phyloP scores from a whole-genome alignment of 2,329 filamentous ascomycete genomes.

The Fragosphaeria purpurea region DNA sequence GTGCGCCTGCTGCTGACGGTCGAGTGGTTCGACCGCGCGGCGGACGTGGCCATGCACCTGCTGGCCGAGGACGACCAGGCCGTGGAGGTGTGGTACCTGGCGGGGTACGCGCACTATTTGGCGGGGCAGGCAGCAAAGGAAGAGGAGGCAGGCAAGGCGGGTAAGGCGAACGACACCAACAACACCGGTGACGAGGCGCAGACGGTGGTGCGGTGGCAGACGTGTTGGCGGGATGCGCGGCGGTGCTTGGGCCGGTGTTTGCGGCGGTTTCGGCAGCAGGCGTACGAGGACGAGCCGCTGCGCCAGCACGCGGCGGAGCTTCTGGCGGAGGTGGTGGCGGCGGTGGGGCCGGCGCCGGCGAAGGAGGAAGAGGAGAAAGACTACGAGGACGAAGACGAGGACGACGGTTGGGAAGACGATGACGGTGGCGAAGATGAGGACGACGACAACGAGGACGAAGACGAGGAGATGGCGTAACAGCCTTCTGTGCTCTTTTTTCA shows the following conservation, averaged over 20 bases:
- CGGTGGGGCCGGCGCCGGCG: constrained; percentile 50
- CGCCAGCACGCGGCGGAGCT: constrained; percentile 67
- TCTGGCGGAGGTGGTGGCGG: constrained; percentile 50
- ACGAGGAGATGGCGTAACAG: constrained; percentile 24
- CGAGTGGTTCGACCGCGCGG: constrained; percentile 72
- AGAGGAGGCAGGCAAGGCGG: constrained; percentile 43
- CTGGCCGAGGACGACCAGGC: constrained; percentile 85
- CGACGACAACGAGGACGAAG: constrained; percentile 36
- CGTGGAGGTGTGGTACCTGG: constrained; percentile 94
- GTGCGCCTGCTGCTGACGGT: constrained; percentile 83
- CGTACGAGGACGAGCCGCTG: constrained; percentile 77
- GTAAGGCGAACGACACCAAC: constrained; percentile 38
- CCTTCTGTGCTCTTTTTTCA: background rate
- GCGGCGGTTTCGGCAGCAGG: constrained; percentile 64
- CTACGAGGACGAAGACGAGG: constrained; percentile 43
- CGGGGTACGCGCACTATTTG: constrained; percentile 84
- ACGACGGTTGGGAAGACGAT: constrained; percentile 34
- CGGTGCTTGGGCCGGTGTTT: constrained; percentile 77
- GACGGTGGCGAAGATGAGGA: constrained; percentile 45
- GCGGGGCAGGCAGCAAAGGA: constrained; percentile 42
- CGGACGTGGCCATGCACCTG: constrained; percentile 75
- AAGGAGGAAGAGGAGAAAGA: constrained; percentile 41
- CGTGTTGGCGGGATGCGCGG: constrained; percentile 62
- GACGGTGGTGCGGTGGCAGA: constrained; percentile 40
- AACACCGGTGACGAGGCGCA: constrained; percentile 19